A percentile compares a stretch with the other conserved stretches of the same genome.
Conservation (phyloP, 371 early-diverging fungal genomes). For the Lichtheimia hyalospora region DNA sequence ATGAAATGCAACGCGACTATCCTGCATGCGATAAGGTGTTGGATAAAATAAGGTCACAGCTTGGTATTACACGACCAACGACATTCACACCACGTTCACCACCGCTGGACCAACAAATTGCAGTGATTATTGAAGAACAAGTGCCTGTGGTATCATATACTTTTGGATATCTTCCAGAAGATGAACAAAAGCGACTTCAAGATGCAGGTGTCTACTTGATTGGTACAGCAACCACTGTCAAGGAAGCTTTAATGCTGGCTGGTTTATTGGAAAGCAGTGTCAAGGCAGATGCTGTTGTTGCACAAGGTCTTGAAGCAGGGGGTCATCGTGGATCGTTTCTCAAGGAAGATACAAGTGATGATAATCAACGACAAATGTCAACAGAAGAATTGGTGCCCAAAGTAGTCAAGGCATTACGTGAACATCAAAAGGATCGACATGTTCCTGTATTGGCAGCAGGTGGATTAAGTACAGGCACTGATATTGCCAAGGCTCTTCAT, state of each 20-base stretch:
- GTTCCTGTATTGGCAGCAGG: conserved; percentile 45
- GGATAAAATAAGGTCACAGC: conserved; percentile 27
- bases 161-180: conserved; percentile 39
- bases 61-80: conserved; percentile 24
- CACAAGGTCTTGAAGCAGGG: conserved; percentile 46
- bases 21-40: conserved; percentile 15
- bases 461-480: conserved; percentile 31
- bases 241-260: conserved; percentile 35
- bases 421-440: not conserved
- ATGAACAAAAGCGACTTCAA: conserved; percentile 20
- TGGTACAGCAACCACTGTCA: conserved; percentile 44
- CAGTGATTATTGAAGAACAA: conserved; percentile 36
- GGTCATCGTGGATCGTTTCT: conserved; percentile 45
- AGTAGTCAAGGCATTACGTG: conserved; percentile 13
- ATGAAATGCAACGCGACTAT: conserved; percentile 30
- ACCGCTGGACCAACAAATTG: conserved; percentile 36
- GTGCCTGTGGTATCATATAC: conserved; percentile 48
- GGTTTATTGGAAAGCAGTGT: conserved; percentile 16
- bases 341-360: not conserved
- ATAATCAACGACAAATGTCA: conserved; percentile 14
- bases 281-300: conserved; percentile 38
- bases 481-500: conserved; percentile 17
- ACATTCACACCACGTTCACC: conserved; percentile 34
- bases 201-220: conserved; percentile 36
- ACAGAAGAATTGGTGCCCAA: conserved; percentile 17